These are phyloP conservation scores for Hypoxylon sp. DNA, from an alignment of 2,329 filamentous ascomycete species.

Conservation along the genomic window DNA sequence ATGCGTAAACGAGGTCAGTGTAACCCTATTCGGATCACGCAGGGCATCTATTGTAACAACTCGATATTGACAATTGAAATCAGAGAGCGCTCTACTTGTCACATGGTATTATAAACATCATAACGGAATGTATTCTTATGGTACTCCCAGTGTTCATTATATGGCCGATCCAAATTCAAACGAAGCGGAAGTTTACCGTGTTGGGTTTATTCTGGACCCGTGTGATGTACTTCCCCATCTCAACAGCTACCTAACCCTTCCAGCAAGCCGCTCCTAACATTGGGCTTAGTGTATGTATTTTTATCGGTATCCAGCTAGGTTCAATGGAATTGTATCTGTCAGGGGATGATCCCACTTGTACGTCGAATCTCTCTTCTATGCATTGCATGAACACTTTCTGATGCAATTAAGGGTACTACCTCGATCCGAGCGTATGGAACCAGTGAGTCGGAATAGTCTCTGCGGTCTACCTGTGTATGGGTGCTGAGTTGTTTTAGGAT, in stretches of 20 bases:
- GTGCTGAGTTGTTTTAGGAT: constrained; percentile 15
- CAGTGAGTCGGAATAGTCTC: constrained; percentile 14
- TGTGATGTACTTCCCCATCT: constrained; percentile 8
- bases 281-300: constrained; percentile 14
- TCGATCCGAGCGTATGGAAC: constrained; percentile 29
- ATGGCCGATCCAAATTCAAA: constrained; percentile 30
- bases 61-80: neutral
- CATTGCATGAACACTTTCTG: neutral
- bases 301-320: constrained; percentile 19
- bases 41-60: no score
- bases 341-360: constrained; percentile 26
- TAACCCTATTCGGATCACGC: no score
- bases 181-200: constrained; percentile 16
- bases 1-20: no score
- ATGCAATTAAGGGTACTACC: constrained; percentile 19
- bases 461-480: neutral
- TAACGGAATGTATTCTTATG: constrained; percentile 24
- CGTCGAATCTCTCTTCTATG: neutral
- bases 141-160: constrained; percentile 19
- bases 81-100: constrained; percentile 23
- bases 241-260: neutral
- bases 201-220: constrained; percentile 24
- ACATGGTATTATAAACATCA: constrained; percentile 32
- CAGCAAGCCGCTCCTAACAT: neutral
- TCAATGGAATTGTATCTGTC: constrained; percentile 17